A percentile compares a stretch with the other conserved stretches of the same genome.
These are phyloP conservation scores for Solanum stenotomum DNA, from an alignment of 257 asterid species.

Conservation along the genomic window DNA sequence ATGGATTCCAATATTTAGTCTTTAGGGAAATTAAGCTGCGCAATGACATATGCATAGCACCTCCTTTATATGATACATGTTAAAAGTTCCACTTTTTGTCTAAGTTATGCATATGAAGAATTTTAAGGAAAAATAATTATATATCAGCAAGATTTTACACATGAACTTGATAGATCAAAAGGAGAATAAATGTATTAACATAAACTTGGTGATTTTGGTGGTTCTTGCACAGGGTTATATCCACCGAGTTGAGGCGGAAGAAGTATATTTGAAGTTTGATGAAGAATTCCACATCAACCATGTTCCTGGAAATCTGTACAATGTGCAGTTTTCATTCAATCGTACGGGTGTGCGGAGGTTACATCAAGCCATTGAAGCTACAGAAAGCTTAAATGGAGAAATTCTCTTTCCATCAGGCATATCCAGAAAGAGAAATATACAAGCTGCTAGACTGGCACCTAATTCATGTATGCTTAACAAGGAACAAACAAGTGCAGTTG, in stretches of 20 bases:
- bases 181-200: background rate
- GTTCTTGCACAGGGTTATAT: constrained; percentile 57
- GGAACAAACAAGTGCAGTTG: constrained; percentile 56
- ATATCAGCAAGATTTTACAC: background rate
- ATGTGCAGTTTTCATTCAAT: constrained; percentile 64
- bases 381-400: constrained; percentile 36
- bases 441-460: constrained; percentile 35
- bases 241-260: constrained; percentile 79
- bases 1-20: background rate
- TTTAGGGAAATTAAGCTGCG: background rate
- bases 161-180: background rate
- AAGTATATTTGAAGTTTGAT: constrained; percentile 55
- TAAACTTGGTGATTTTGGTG: background rate
- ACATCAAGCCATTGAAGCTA: constrained; percentile 80
- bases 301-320: constrained; percentile 38
- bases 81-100: background rate
- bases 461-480: constrained; percentile 44
- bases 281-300: constrained; percentile 44
- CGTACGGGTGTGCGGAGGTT: constrained; percentile 48
- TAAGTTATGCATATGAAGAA: background rate
- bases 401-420: constrained; percentile 58
- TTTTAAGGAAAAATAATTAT: background rate
- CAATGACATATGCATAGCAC: background rate
- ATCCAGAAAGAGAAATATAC: constrained; percentile 6
- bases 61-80: background rate